Base-by-base conservation (phyloP, 345 rosid genomes). In the Citrus mangshanensis region DNA sequence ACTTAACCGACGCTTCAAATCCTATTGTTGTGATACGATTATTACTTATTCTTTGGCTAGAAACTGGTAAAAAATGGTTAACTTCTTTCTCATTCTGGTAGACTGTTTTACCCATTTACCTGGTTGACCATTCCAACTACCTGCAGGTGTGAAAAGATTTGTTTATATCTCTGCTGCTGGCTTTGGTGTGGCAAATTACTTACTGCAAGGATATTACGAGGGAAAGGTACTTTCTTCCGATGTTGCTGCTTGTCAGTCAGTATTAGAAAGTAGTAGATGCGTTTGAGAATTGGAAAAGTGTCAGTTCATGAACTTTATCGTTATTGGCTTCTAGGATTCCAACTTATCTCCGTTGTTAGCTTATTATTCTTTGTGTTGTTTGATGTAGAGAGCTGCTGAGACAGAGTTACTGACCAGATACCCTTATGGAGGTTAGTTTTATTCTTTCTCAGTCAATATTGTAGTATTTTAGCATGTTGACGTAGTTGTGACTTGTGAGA, bases 121-220 rank as follows among this genome's bases (percentile, higher is more conserved):
- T 13, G 73, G 49, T 62, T 70, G 37, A 63, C 62, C 63, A 75
- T 22, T 35, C 61, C 21, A 35, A 71, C 66, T 37, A 3, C 38
- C 34, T 66, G 3, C 80, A 96, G 99, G 97, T 82, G 94, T 94
- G 40, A 94, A 92, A 85, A 88, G 94, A 87, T 94, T 91, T 83
- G 91, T 91, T 72, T 94, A 89, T 80, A 90, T 96, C 24, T 96
- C 99, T 63, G 97, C 98, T 72, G 98, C 99, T 75, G 95, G 92
- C 85, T 93, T 93, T 76, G 98, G 99, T 27, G 38, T 92, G 81
- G 97, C 79, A 60, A 96, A 94, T 78, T 89, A 91, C 87, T 59
- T 96, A 37, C 83, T 94, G 83, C 83, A 76, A 71, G 99, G 99
- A 82, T 96, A 93, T 82, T 94, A 89, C 19, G 99, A 94, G 83